Conservation (phyloP, 768 basidiomycete species). For the Tephrocybe sp. region DNA sequence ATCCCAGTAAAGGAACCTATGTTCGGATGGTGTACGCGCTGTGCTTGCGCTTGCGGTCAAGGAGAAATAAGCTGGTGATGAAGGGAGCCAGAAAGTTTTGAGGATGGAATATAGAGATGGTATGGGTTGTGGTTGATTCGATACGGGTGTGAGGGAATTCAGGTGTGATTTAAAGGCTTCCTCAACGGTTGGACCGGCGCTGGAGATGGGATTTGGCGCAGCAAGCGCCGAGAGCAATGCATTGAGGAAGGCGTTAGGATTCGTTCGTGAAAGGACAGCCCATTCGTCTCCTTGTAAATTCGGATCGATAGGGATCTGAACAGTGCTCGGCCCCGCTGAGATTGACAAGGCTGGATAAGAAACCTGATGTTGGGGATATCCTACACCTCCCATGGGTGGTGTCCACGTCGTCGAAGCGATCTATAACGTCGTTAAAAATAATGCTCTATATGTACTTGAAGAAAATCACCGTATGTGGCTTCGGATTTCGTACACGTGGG, state of each 20-base stretch:
- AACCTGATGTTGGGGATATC: conserved; percentile 8
- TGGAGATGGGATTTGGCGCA: conserved; percentile 63
- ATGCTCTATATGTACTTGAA: too few relatives aligned
- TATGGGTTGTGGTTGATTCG: conserved; percentile 49
- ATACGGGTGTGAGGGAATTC: conserved; percentile 55
- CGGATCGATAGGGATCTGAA: conserved; percentile 45
- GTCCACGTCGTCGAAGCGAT: neutral
- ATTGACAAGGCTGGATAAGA: neutral
- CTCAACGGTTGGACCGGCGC: conserved; percentile 63
- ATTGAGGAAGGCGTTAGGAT: conserved; percentile 57
- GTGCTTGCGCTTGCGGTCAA: conserved; percentile 72
- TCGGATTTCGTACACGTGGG: conserved; percentile 25
- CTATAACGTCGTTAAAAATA: too few relatives aligned
- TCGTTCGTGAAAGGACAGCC: conserved; percentile 56
- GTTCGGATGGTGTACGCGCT: conserved; percentile 68
- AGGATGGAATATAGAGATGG: conserved; percentile 75
- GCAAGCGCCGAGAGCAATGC: conserved; percentile 57
- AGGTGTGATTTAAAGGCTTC: conserved; percentile 82
- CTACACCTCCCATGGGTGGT: conserved; percentile 3
- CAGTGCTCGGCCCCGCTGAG: neutral
- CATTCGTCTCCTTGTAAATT: conserved; percentile 61
- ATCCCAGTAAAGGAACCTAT: conserved; percentile 87
- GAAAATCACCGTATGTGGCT: conserved; percentile 9
- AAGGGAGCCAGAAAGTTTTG: conserved; percentile 84
- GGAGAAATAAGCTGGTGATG: conserved; percentile 74